These are phyloP conservation scores for Colletotrichum kahawae DNA, from an alignment of 2,329 filamentous ascomycete genomes.

Conservation along the genomic window DNA sequence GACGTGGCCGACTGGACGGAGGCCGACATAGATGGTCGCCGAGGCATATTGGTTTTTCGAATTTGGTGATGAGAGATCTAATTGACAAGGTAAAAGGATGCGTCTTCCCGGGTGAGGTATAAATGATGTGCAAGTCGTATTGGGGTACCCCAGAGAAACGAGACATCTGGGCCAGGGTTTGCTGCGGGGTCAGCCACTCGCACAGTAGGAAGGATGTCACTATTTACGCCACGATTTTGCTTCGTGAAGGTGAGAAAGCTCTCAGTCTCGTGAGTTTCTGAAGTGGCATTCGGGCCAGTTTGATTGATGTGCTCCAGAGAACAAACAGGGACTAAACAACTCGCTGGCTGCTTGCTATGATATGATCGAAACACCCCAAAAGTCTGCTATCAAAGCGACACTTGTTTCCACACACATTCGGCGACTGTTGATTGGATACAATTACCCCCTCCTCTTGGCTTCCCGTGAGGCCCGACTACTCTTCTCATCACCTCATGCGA, in stretches of 20 bases:
- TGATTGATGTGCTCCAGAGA: not conserved
- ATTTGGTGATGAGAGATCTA: not conserved
- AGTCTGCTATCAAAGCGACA: not conserved
- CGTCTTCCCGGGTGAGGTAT: not conserved
- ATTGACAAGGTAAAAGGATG: not conserved
- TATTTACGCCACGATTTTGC: not conserved
- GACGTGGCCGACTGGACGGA: not conserved
- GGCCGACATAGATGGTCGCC: not conserved
- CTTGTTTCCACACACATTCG: not conserved
- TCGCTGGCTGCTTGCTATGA: not conserved
- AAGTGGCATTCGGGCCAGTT: not conserved
- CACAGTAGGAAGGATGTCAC: not conserved
- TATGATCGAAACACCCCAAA: not conserved
- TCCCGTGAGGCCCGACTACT: not conserved
- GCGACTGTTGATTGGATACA: not conserved
- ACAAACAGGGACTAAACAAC: not conserved
- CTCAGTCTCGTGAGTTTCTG: not conserved
- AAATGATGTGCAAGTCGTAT: not conserved
- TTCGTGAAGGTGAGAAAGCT: not conserved
- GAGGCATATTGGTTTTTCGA: not conserved
- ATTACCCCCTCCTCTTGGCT: too few relatives aligned
- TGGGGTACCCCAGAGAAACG: not conserved
- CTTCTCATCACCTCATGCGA: conserved; percentile 30
- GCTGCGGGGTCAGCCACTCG: not conserved
- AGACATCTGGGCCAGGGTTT: not conserved